phyloP scores from a whole-genome alignment of 306 rosid genomes.

The Clitoria ternatea region DNA sequence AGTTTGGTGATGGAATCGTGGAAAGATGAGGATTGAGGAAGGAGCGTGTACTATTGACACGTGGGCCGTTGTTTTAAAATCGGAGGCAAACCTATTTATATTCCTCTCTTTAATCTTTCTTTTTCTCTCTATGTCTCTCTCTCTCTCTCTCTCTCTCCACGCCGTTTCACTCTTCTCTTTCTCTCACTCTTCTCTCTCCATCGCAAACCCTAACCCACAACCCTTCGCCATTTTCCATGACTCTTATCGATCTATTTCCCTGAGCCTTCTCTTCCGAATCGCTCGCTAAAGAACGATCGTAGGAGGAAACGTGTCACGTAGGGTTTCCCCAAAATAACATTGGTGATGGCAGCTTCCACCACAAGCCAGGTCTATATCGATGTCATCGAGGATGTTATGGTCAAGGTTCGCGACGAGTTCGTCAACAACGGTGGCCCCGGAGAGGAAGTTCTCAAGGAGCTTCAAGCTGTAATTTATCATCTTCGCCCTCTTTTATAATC shows the following conservation, averaged over 20 bases:
- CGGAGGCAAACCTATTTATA: constrained; percentile 99
- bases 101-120: constrained; percentile 71
- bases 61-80: constrained; percentile 50
- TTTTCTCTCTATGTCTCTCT: constrained; percentile 33
- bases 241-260: constrained; percentile 16
- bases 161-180: constrained; percentile 12
- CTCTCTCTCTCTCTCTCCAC: constrained; percentile 26
- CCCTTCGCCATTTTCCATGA: constrained; percentile 3
- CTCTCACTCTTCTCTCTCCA: background rate
- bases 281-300: background rate
- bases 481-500: background rate
- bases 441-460: constrained; percentile 93
- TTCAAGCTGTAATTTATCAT: constrained; percentile 77
- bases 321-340: constrained; percentile 11
- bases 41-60: constrained; percentile 50
- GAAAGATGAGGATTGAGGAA: constrained; percentile 5
- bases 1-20: background rate
- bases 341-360: constrained; percentile 61
- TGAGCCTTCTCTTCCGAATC: constrained; percentile 13
- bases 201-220: constrained; percentile 30
- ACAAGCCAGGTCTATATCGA: constrained; percentile 83
- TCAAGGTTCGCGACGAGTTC: constrained; percentile 93
- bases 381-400: constrained; percentile 93
- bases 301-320: constrained; percentile 9
- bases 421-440: constrained; percentile 74